Evolutionary conservation across 148 eudicot genomes (phyloP), one percentile per base, ranked within the genome.

Genomic region (Cornus controversa): DNA sequence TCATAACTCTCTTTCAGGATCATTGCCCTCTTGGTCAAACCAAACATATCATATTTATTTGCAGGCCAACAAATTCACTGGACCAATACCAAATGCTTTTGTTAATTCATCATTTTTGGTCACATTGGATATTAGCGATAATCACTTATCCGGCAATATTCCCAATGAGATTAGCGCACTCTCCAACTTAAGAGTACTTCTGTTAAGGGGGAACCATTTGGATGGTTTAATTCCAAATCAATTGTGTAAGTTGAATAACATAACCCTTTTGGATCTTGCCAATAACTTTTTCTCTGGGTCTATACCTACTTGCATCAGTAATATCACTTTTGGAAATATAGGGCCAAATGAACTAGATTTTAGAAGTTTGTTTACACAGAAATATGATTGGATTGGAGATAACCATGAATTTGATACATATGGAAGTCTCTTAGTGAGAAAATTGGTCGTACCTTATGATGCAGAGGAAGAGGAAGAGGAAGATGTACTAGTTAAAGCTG

Each of bases 61-160:
- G n/a, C n/a, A n/a, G n/a, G n/a, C n/a, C n/a, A n/a, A n/a, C n/a
- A n/a, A n/a, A n/a, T n/a, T n/a, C n/a, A n/a, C n/a, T n/a, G n/a
- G n/a, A n/a, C n/a, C n/a, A n/a, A n/a, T n/a, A n/a, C n/a, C n/a
- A n/a, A n/a, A n/a, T n/a, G n/a, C n/a, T n/a, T n/a, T n/a, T n/a
- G n/a, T n/a, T n/a, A n/a, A n/a, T n/a, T n/a, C n/a, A n/a, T n/a
- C n/a, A n/a, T n/a, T n/a, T n/a, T n/a, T n/a, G n/a, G 31, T 74
- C 53, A 60, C 76, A 22, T 36, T 74, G 16, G 68, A 74, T 62
- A 74, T 74, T 18, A 74, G 50, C 24, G 53, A 74, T 8, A 74
- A 74, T 53, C 6, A 10, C n/a, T n/a, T n/a, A n/a, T n/a, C n/a
- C n/a, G n/a, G n/a, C n/a, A n/a, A n/a, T n/a, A n/a, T n/a, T n/a